A percentile compares a stretch with the other conserved stretches of the same genome.
phyloP scores from a whole-genome alignment of 2,329 filamentous ascomycete genomes.

The Gnomoniopsis sp. region DNA sequence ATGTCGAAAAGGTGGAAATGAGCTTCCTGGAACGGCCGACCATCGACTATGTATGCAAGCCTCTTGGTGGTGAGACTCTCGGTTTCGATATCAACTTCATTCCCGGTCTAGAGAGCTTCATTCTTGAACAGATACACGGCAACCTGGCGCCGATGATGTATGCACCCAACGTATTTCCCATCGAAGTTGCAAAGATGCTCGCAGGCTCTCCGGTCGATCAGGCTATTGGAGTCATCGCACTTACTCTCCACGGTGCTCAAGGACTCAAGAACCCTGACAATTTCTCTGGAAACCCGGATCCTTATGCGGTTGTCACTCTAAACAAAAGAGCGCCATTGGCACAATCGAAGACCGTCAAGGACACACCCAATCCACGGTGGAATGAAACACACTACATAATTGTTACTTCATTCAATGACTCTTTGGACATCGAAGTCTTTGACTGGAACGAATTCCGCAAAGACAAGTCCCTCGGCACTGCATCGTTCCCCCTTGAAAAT shows the following conservation, averaged over 20 bases:
- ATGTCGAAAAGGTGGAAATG: slow-evolving; percentile 91
- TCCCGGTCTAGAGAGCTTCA: slow-evolving; percentile 88
- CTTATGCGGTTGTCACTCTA: slow-evolving; percentile 80
- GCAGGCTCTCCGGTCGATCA: slow-evolving; percentile 91
- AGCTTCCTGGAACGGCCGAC: slow-evolving; percentile 86
- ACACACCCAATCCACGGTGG: slow-evolving; percentile 86
- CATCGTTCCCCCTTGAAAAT: slow-evolving; percentile 80
- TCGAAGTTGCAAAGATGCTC: slow-evolving; percentile 98
- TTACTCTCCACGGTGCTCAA: slow-evolving; percentile 87
- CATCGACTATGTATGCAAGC: slow-evolving; percentile 98
- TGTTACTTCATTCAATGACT: slow-evolving; percentile 84
- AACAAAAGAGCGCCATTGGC: slow-evolving; percentile 80
- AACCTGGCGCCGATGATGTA: slow-evolving; percentile 98
- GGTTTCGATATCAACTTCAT: slow-evolving; percentile 99
- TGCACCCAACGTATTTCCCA: slow-evolving; percentile 92
- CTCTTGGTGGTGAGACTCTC: slow-evolving; percentile 88
- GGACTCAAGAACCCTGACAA: slow-evolving; percentile 95
- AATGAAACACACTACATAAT: slow-evolving; percentile 97
- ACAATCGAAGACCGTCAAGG: slow-evolving; percentile 81
- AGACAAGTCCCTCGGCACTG: slow-evolving; percentile 88
- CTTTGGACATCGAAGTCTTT: slow-evolving; percentile 78
- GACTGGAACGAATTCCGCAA: slow-evolving; percentile 97
- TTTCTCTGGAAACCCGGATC: slow-evolving; percentile 87
- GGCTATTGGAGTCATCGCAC: slow-evolving; percentile 87
- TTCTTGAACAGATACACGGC: slow-evolving; percentile 92